Base-by-base conservation (phyloP, 2,329 filamentous ascomycete species). In the Trichoderma polysporum region DNA sequence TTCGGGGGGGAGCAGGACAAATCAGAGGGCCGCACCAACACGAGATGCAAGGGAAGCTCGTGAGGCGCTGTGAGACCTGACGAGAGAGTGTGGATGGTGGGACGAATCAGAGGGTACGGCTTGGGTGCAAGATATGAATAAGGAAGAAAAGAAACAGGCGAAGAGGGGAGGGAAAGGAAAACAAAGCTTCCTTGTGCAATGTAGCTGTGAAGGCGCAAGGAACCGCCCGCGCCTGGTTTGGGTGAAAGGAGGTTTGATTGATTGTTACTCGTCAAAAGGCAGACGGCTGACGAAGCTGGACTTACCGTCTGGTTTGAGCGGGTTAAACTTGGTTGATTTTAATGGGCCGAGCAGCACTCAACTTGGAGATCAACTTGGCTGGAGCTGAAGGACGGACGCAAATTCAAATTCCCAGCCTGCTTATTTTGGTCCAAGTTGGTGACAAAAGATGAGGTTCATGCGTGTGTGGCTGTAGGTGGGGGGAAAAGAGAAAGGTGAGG, bases 1-100 rank as follows among this genome's bases (percentile, higher is more conserved):
- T 57, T 54, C 29, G 49, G 50, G 59, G 47, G 59, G 47, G 41
- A 19, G 33, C 4, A 29, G 53, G n/a, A 47, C 60, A 56, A 65
- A 65, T 65, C 61, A 57, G 61, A 65, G 27, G 61, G 29, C 39
- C 29, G 52, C 61, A 65, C 61, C 33, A 57, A 49, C 61, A 57
- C 39, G 39, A 56, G 31, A 22, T 56, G 47, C 47, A 53, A 63
- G 49, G 49, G 35, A 63, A 45, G 60, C 60, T 63, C 60, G 49
- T 49, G n/a, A 63, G 60, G 60, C 60, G 60, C 49, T 54, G 60
- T 63, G 60, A 54, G 33, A 53, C 49, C 35, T 31, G 60, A 63
- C 22, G 22, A 54, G 49, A 53, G 47, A 41, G 39, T 41, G 47
- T 33, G 47, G 58, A 39, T 29, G 58, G 58, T 22, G 19, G 61